These are phyloP conservation scores for Hypocrella siamensis DNA, from an alignment of 2,329 filamentous ascomycete genomes.

Conservation along the genomic window DNA sequence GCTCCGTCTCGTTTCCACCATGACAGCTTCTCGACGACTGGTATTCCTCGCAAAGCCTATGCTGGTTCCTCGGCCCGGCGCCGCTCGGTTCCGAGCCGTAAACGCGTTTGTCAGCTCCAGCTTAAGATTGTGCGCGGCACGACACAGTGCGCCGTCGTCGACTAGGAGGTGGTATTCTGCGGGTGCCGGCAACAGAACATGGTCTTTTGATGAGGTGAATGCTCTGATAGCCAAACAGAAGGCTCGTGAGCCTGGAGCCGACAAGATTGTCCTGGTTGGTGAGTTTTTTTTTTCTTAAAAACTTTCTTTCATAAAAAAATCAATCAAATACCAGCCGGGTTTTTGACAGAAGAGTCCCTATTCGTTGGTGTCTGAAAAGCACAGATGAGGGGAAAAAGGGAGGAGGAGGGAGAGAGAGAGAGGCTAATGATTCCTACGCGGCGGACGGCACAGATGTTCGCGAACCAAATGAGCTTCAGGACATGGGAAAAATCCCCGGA, in stretches of 20 bases:
- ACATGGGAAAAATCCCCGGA: conserved; percentile 59
- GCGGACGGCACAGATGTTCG: conserved; percentile 42
- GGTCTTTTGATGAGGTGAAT: conserved; percentile 33
- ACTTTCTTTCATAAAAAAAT: too few species aligned
- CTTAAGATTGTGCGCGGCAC: too few species aligned
- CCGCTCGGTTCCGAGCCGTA: too few species aligned
- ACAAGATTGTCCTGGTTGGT: conserved; percentile 29
- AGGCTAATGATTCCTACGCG: not conserved
- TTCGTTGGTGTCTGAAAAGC: too few species aligned
- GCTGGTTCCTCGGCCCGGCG: too few species aligned
- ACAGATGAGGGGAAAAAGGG: not conserved
- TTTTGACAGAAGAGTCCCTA: too few species aligned
- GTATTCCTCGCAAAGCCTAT: too few species aligned
- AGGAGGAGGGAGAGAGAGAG: not conserved
- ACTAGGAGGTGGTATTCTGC: not conserved
- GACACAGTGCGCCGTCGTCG: not conserved
- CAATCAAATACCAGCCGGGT: too few species aligned
- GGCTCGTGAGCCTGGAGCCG: not conserved
- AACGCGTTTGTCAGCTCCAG: too few species aligned
- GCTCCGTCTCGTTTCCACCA: not conserved
- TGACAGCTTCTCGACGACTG: not conserved
- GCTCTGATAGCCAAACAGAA: conserved; percentile 14
- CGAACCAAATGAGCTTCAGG: conserved; percentile 50
- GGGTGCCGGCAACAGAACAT: conserved; percentile 15
- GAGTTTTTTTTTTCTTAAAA: too few species aligned